Percentiles rank a stretch among this genome's conserved stretches.
Evolutionary conservation across 495 filamentous ascomycete species (phyloP).

Genomic region (Penicillium nucicola): DNA sequence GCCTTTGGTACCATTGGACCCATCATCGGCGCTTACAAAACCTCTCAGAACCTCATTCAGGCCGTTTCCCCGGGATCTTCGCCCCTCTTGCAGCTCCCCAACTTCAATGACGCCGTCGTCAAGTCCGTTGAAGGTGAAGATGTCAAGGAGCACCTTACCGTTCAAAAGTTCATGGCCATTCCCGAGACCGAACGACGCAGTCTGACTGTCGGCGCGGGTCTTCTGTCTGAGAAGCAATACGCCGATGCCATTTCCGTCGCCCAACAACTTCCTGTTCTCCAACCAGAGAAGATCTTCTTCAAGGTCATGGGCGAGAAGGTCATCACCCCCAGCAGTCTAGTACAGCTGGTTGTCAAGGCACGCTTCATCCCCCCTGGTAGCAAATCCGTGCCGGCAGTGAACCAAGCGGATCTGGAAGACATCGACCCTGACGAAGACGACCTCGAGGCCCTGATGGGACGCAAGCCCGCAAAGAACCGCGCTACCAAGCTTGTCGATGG

Average conservation of each 20-base stretch:
- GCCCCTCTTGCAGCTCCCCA: conserved; percentile 87
- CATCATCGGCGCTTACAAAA: conserved; percentile 75
- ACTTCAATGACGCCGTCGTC: conserved; percentile 75
- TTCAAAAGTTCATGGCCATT: conserved; percentile 85
- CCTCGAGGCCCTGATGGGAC: conserved; percentile 79
- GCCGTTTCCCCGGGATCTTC: conserved; percentile 78
- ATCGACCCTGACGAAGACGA: conserved; percentile 92
- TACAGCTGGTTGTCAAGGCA: conserved; percentile 93
- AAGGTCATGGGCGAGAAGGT: conserved; percentile 93
- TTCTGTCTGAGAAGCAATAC: conserved; percentile 76
- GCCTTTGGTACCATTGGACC: conserved; percentile 82
- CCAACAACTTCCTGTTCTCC: conserved; percentile 73
- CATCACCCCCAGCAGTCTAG: conserved; percentile 88
- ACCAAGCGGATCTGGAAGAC: conserved; percentile 79
- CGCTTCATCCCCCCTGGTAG: conserved; percentile 87
- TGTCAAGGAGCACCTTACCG: conserved; percentile 67
- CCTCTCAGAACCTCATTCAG: conserved; percentile 84
- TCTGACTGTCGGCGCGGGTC: conserved; percentile 62
- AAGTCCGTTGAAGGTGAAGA: conserved; percentile 71
- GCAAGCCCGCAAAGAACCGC: conserved; percentile 60
- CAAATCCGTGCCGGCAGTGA: conserved; percentile 64
- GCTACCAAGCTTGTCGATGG: conserved; percentile 55
- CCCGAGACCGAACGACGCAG: conserved; percentile 70
- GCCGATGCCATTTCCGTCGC: conserved; percentile 69
- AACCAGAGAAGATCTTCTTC: conserved; percentile 95